Evolutionary conservation across 177 flowering plant species (phyloP), one percentile per base, ranked within the genome.

Genomic region (Tripterygium wilfordii): DNA sequence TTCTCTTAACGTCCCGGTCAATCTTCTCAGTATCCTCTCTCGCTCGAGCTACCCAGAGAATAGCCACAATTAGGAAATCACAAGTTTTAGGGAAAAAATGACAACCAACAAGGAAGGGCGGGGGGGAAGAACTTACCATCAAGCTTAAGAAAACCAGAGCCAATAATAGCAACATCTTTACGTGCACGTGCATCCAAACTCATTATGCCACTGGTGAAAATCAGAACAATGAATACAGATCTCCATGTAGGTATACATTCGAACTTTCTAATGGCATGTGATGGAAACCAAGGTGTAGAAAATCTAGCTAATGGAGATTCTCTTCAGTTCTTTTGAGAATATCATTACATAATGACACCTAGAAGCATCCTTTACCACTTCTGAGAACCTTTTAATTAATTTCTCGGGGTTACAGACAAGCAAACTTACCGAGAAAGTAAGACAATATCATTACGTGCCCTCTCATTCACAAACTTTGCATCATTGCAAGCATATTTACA

Each of bases 141-240:
- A 57, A 92, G 90, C 54, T 88, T 92, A 55, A 92, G 87, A 64
- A 92, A 82, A 70, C 57, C 79, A 21, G 71, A 64, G 14, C 94
- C 95, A 54, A 92, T 79, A 69, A 92, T 73, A 32, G 88, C 91
- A 65, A 92, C 69, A 66, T 88, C 98, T 68, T 85, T 86, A 45
- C 95, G 91, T 43, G 94, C 98, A 51, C 98, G 98, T 19, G 88
- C 85, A 67, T 92, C 85, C 74, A 85, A 51, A 55, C 82, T 83
- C 79, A 71, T 76, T 65, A 92, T 69, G 61, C 96, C 86, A 49
- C 98, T 92, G 57, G 54, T 17, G 30, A 37, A 17, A 42, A 46
- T 27, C 13, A 20, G 27, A 9, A 51, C 10, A 24, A 44, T 45
- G 36, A 48, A 44, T 24, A 54, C 18, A 49, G n/a, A 36, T 27